Evolutionary conservation across 1,284 basidiomycete species (phyloP), one percentile per base, ranked within the genome.

Genomic region (Puccinia horiana): DNA sequence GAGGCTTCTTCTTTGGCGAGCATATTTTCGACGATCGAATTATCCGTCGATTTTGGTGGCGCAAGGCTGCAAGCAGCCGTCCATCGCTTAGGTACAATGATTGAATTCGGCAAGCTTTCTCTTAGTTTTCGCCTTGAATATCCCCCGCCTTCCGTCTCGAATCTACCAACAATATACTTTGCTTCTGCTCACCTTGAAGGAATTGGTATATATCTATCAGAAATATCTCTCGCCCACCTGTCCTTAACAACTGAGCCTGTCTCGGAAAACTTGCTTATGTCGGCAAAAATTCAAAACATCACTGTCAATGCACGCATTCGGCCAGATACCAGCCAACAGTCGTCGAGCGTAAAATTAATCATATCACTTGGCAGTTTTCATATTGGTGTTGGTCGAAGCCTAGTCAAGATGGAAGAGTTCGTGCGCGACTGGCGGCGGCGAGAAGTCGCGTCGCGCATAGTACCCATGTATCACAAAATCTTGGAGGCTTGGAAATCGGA

Each of bases 351-450:
- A 2, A 58, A 29, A 40, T 42, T 61, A 76, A 26, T 44, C 8
- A 26, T 76, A 5, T 76, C 56, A 40, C 40, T 76, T 14, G 52
- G 35, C 12, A 76, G 74, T 61, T 61, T 63, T 76, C 20, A 61
- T 29, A 23, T 61, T 37, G 20, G 35, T 40, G 74, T 76, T 26
- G 74, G 74, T 76, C 74, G 74, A 2, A 76, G 74, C 37, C 58
- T 76, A 32, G 74, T 76, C 74, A 76, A 76, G 56, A 63, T 76
- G 58, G 74, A 76, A 56, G 74, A 76, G 32, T 76, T 76, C 47
- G 42, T 76, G 40, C 74, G 74, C 40, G 54, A 61, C 58, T 76
- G 74, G 74, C 54, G 74, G 32, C 54, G 29, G 49, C 52, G 58
- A 61, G 74, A 76, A 44, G 52, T 76, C 37, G 74, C 74, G 16